A percentile compares a stretch with the other conserved stretches of the same genome.
phyloP scores from a whole-genome alignment of 805 yeast genomes.

The Candida easanensis region DNA sequence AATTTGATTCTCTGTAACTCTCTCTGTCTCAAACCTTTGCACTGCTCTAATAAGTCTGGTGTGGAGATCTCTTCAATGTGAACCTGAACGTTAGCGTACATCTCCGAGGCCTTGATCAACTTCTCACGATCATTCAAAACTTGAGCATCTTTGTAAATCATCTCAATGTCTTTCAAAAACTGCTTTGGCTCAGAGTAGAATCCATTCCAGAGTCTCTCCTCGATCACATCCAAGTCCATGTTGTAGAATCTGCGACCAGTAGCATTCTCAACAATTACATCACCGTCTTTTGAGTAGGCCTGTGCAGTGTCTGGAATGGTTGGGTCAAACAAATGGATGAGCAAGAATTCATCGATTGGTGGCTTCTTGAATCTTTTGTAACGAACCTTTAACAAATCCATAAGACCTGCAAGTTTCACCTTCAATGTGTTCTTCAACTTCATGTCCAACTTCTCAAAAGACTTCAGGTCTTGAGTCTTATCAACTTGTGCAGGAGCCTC shows the following conservation, averaged over 20 bases:
- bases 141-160: slow-evolving; percentile 77
- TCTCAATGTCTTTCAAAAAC: slow-evolving; percentile 77
- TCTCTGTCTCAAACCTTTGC: slow-evolving; percentile 68
- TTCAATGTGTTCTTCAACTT: slow-evolving; percentile 81
- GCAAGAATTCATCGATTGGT: slow-evolving; percentile 69
- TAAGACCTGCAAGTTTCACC: slow-evolving; percentile 78
- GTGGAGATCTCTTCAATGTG: slow-evolving; percentile 85
- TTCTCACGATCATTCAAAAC: slow-evolving; percentile 82
- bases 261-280: slow-evolving; percentile 76
- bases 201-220: slow-evolving; percentile 96
- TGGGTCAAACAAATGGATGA: slow-evolving; percentile 78
- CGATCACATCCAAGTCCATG: slow-evolving; percentile 92
- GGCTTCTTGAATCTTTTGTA: slow-evolving; percentile 93
- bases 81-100: slow-evolving; percentile 95
- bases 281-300: slow-evolving; percentile 51
- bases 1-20: slow-evolving; percentile 48
- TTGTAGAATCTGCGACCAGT: slow-evolving; percentile 75
- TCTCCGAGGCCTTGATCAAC: slow-evolving; percentile 78
- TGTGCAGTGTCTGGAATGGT: slow-evolving; percentile 32
- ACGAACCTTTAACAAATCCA: slow-evolving; percentile 85
- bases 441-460: slow-evolving; percentile 60
- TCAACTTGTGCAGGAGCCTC: slow-evolving; percentile 33
- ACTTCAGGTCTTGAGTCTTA: slow-evolving; percentile 39
- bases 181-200: slow-evolving; percentile 91
- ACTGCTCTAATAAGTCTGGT: slow-evolving; percentile 70